Base-by-base conservation (phyloP, 2,329 filamentous ascomycete species). In the Colletotrichum theobromicola region DNA sequence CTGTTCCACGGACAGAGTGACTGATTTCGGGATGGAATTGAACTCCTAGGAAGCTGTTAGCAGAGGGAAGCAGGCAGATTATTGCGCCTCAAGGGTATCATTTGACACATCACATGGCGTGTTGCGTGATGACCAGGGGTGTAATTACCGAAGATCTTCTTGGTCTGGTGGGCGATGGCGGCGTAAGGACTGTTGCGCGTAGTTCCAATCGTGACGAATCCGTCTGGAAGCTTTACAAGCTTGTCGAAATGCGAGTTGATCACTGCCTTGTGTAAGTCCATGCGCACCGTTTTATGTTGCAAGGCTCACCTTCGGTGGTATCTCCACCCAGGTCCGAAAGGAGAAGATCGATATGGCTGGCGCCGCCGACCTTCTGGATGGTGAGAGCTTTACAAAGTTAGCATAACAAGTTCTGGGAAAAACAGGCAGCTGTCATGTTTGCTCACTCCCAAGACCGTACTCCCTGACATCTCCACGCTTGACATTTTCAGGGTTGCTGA, bases 201-300 rank as follows among this genome's bases (percentile, higher is more conserved):
- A 6, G 88, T 93, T 65, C 94, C 95, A 79, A 98, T 91, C 18
- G 89, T 92, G 74, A 90, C 85, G 82, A 98, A 98, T 53, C 88
- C 90, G 42, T 93, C 87, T 10, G 96, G 96, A 50, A 98, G 87
- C 70, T 89, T 86, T 50, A 89, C 89, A 13, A 98, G 90, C 88
- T 98, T 98, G 85, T 98, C 95, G 73, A 92, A 93, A 83, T 98
- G 96, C 78, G 91, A 94, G 96, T 98, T 98, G 89, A 91, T 96
- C 16, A 94, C 87, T 80, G 64, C 50, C 21, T 34, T 21, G 4
- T 13, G n/a, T 50, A 4, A 50, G 42, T 50, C 21, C 24, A 50
- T 50, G 42, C 13, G 42, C 42, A 13, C n/a, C 10, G 42, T 21
- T 21, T 70, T 12, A 50, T 63, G 71, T 75, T 37, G 70, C 12